Evolutionary conservation across 805 yeast genomes (phyloP), one percentile per base, ranked within the genome.

Genomic region (Debaryomyces hansenii): DNA sequence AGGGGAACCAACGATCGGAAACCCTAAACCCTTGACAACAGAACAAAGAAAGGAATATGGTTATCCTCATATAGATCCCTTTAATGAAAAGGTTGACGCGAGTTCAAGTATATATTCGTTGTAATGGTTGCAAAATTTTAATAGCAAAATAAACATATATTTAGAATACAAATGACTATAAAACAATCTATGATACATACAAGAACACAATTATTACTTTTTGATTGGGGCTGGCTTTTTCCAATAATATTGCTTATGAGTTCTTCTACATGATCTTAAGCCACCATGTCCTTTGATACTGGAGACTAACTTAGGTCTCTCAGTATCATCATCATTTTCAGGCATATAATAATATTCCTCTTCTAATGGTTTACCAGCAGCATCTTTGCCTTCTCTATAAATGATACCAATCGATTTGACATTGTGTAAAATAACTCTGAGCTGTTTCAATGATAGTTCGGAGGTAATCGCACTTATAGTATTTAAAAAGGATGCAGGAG

Each of bases 331-430:
- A 65, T 94, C 99, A 39, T 83, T 78, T 54, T 90, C 98, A 3
- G 90, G 83, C 47, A 84, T 82, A 61, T 94, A 94, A 65, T 90
- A 94, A 61, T 89, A 94, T 63, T 94, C 97, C 63, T 90, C 96
- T 54, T 92, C 98, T 51, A 94, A 74, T 3, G 87, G 88, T 64
- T 90, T 90, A 9, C 98, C 99, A 2, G 97, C 95, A 2, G 98
- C 97, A 66, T 94, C 99, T 64, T 90, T 91, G 41, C 97, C 97
- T 48, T 79, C 76, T 64, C 98, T 85, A 58, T 82, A 80, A 49
- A 94, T 91, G 9, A 87, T 85, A n/a, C 98, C 98, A 48, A 92
- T 78, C 57, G 92, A 85, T 4, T 66, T 57, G 33, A 82, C 68
- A 37, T 64, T 60, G 42, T 68, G 65, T 37, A 83, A 71, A 6